Conservation (phyloP, 179 eudicot species). For the Silene vulgaris region DNA sequence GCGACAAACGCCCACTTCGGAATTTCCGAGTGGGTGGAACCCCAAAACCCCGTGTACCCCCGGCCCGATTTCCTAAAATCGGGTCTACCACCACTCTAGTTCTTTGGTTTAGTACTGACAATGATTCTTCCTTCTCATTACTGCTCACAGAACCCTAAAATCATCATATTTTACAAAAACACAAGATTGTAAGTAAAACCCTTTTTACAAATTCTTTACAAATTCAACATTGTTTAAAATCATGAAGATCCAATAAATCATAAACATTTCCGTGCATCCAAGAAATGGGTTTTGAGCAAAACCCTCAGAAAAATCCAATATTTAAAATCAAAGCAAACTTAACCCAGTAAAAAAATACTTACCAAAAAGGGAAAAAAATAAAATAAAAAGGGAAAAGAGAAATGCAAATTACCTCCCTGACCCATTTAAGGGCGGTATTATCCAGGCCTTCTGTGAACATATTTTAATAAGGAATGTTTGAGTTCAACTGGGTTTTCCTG, state of each 20-base stretch:
- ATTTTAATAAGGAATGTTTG: background rate
- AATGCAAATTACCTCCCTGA: constrained; percentile 43
- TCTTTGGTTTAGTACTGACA: constrained; percentile 34
- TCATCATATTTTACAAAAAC: constrained; percentile 17
- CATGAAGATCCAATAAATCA: background rate
- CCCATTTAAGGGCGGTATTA: constrained; percentile 69
- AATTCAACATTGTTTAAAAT: no score
- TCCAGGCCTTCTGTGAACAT: constrained; percentile 87
- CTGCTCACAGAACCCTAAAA: constrained; percentile 48
- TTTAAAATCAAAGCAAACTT: no score
- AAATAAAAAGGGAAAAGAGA: background rate
- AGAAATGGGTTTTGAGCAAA: no score
- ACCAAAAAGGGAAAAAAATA: background rate
- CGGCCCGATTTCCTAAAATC: constrained; percentile 25
- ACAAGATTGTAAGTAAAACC: constrained; percentile 11
- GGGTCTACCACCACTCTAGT: constrained; percentile 38
- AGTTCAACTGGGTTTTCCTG: constrained; percentile 30
- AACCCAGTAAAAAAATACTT: background rate
- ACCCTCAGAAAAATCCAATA: no score
- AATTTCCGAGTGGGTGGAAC: constrained; percentile 65
- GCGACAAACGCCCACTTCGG: constrained; percentile 53
- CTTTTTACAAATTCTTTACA: background rate
- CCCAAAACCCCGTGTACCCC: constrained; percentile 42
- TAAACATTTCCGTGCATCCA: no score
- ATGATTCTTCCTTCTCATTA: constrained; percentile 40